These are phyloP conservation scores for Volvariella surrecta DNA, from an alignment of 1,284 basidiomycete genomes.

Conservation along the genomic window DNA sequence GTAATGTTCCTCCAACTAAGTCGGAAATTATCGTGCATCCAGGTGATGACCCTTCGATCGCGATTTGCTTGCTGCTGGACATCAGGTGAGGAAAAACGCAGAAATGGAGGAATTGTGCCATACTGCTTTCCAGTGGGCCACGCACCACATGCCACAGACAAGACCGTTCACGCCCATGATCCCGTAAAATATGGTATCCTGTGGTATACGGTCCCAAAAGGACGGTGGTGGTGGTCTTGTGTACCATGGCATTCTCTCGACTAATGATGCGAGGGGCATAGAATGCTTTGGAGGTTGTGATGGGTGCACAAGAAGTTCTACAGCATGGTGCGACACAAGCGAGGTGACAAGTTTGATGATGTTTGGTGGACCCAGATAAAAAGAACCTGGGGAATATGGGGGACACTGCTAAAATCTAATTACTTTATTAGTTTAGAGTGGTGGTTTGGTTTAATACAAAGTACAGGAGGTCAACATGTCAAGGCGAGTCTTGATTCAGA, in stretches of 20 bases:
- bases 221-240: constrained; percentile 11
- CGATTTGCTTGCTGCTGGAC: constrained; percentile 26
- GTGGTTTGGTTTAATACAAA: no score
- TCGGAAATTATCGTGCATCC: constrained; percentile 67
- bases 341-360: no score
- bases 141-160: constrained; percentile 33
- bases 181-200: constrained; percentile 30
- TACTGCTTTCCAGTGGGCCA: constrained; percentile 27
- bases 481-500: constrained; percentile 7
- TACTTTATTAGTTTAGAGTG: no score
- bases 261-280: background rate
- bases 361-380: no score
- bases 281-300: background rate
- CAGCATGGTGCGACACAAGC: no score
- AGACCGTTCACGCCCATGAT: constrained; percentile 31
- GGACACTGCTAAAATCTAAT: no score
- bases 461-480: no score
- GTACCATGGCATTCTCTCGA: constrained; percentile 4
- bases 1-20: constrained; percentile 55
- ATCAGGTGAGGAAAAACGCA: background rate
- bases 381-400: no score
- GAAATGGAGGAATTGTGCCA: constrained; percentile 9
- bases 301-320: no score
- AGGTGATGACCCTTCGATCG: constrained; percentile 43
- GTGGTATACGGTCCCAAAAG: constrained; percentile 29